These are phyloP conservation scores for Davidsoniella virescens DNA, from an alignment of 2,329 filamentous ascomycete genomes.

Conservation along the genomic window DNA sequence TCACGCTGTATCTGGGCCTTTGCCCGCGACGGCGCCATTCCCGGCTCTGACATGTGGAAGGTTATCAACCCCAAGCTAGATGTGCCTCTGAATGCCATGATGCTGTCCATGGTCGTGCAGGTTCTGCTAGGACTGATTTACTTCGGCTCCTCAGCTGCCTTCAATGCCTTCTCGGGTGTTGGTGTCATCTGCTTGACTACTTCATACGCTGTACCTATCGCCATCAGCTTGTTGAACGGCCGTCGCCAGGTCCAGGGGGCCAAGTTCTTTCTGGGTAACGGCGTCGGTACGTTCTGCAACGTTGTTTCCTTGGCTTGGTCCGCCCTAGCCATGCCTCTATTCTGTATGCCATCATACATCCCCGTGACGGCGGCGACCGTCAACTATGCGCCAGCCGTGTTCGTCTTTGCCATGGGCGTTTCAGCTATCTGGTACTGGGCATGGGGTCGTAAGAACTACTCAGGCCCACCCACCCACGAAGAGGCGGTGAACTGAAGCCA, in stretches of 20 bases:
- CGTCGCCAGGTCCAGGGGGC: constrained; percentile 41
- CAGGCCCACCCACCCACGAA: constrained; percentile 36
- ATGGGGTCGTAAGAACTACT: constrained; percentile 55
- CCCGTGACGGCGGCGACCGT: constrained; percentile 42
- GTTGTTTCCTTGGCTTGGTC: constrained; percentile 51
- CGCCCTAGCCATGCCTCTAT: constrained; percentile 50
- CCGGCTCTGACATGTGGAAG: constrained; percentile 44
- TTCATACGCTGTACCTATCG: constrained; percentile 51
- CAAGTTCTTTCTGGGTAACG: constrained; percentile 42
- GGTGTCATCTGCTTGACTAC: constrained; percentile 54
- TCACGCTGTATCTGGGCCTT: constrained; percentile 56
- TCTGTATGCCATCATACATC: constrained; percentile 54
- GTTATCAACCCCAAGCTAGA: constrained; percentile 44
- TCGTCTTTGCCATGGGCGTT: constrained; percentile 46
- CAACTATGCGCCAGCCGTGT: constrained; percentile 65
- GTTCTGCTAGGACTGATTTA: constrained; percentile 50
- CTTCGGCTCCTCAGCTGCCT: constrained; percentile 52
- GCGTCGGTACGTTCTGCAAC: constrained; percentile 45
- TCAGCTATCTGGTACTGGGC: constrained; percentile 50
- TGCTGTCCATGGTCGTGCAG: constrained; percentile 51
- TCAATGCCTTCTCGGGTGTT: constrained; percentile 55
- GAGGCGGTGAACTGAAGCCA: neutral
- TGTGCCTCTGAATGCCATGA: constrained; percentile 55
- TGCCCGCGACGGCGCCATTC: constrained; percentile 53
- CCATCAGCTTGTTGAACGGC: constrained; percentile 43